These are phyloP conservation scores for Solanum paucissectum DNA, from an alignment of 257 asterid species.

Conservation along the genomic window DNA sequence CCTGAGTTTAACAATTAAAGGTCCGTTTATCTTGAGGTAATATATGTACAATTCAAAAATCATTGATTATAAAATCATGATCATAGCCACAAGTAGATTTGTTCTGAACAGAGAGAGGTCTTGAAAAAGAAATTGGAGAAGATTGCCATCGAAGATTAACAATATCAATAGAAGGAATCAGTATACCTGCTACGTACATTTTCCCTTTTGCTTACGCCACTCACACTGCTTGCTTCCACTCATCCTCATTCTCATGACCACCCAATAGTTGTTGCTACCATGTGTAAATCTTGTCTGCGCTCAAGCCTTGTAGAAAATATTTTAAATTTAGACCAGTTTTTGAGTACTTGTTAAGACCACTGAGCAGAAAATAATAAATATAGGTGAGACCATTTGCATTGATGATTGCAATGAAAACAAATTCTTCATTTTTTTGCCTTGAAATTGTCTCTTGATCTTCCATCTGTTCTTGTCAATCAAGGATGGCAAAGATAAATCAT, in stretches of 20 bases:
- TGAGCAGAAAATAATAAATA: neutral
- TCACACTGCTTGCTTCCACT: neutral
- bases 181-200: neutral
- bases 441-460: neutral
- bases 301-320: neutral
- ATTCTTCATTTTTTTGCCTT: neutral
- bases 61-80: neutral
- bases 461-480: neutral
- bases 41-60: neutral
- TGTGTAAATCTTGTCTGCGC: neutral
- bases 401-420: neutral
- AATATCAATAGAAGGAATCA: neutral
- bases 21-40: neutral
- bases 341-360: neutral
- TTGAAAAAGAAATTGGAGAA: neutral
- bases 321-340: neutral
- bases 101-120: neutral
- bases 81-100: neutral
- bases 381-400: neutral
- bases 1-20: neutral
- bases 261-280: neutral
- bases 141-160: neutral
- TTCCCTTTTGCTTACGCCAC: neutral
- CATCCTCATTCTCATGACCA: neutral
- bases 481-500: neutral